Evolutionary conservation across 2,329 filamentous ascomycete genomes (phyloP).

Genomic region (Arthrobotrys pseudoclavata): DNA sequence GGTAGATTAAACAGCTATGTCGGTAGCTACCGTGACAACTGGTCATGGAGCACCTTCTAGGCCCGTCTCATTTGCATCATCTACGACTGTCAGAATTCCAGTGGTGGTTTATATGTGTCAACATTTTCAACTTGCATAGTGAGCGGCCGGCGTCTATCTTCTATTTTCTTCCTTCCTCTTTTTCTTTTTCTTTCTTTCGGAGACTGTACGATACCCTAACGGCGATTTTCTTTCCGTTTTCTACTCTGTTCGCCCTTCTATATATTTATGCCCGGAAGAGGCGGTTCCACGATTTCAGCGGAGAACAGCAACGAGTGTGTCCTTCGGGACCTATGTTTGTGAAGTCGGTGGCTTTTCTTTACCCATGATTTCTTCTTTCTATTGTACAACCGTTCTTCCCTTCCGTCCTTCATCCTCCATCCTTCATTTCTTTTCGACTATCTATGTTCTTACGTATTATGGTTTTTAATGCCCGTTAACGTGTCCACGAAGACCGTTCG

Average conservation of each 20-base stretch:
- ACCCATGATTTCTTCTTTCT: conserved; percentile 6
- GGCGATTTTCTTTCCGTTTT: conserved; percentile 41
- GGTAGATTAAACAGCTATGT: conserved; percentile 62
- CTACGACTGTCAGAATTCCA: not conserved
- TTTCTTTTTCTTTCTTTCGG: conserved; percentile 19
- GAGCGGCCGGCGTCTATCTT: conserved; percentile 52
- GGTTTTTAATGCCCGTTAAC: conserved; percentile 47
- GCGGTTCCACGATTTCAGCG: conserved; percentile 24
- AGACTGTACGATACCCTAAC: conserved; percentile 58
- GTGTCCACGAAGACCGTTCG: conserved; percentile 42
- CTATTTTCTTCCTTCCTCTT: conserved; percentile 6
- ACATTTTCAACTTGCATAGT: conserved; percentile 40
- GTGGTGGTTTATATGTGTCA: conserved; percentile 7
- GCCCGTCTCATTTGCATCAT: conserved; percentile 1
- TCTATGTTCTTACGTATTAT: conserved; percentile 18
- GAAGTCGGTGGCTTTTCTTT: conserved; percentile 17
- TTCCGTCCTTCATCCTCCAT: conserved; percentile 8
- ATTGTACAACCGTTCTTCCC: conserved; percentile 10
- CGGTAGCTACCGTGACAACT: conserved; percentile 63
- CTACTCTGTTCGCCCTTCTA: conserved; percentile 18
- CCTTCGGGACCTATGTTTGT: conserved; percentile 10
- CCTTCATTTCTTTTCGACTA: conserved; percentile 8
- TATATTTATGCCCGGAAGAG: conserved; percentile 34
- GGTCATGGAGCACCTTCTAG: conserved; percentile 64
- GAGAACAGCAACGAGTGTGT: conserved; percentile 6